These are phyloP conservation scores for Linaria vulgaris DNA, from an alignment of 257 asterid genomes.

Conservation along the genomic window DNA sequence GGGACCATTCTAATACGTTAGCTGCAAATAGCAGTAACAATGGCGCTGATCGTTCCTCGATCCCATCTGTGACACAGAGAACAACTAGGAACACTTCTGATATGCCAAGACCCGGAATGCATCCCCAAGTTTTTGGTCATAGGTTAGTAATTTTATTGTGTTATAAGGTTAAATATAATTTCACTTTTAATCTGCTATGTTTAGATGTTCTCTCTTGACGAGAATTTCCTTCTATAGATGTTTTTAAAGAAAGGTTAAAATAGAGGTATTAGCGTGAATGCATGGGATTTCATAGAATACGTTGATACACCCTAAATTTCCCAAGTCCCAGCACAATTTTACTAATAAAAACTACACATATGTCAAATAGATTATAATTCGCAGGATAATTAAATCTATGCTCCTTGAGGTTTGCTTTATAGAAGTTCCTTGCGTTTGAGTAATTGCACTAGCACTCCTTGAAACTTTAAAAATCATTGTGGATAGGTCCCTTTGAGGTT, in stretches of 20 bases:
- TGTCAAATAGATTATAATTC: no score
- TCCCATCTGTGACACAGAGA: constrained; percentile 58
- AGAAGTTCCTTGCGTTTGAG: no score
- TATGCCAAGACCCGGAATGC: constrained; percentile 68
- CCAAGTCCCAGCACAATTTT: neutral
- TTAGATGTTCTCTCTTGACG: constrained; percentile 13
- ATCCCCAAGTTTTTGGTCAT: constrained; percentile 66
- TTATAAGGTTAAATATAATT: neutral
- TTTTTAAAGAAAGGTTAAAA: neutral
- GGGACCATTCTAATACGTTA: constrained; percentile 58
- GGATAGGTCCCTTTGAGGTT: no score
- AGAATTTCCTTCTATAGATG: neutral
- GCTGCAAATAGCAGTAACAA: constrained; percentile 39
- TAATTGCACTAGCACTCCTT: no score
- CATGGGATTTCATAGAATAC: neutral
- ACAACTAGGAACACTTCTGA: constrained; percentile 60
- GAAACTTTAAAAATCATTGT: no score
- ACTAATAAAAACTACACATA: no score
- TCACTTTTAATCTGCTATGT: constrained; percentile 8
- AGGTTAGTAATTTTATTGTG: constrained; percentile 43
- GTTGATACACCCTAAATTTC: neutral
- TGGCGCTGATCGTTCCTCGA: constrained; percentile 50
- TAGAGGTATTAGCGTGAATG: neutral
- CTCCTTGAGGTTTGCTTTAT: no score
- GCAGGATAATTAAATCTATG: no score